Conservation (phyloP, 2,329 filamentous ascomycete genomes). For the Aspergillus transmontanensis region DNA sequence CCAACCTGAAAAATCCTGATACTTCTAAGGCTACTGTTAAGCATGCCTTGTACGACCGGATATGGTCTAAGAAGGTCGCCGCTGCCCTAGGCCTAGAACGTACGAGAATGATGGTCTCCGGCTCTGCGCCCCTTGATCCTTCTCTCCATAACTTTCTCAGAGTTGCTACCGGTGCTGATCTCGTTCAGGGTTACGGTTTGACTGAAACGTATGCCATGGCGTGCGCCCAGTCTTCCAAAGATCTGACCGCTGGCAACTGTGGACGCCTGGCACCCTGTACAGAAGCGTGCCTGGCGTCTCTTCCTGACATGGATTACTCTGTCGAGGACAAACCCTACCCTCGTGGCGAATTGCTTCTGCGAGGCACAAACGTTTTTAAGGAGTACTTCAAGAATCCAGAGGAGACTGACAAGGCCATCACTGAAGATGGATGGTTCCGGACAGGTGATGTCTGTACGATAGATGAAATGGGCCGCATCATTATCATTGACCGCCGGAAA, state of each 20-base stretch:
- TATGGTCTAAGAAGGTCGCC: constrained; percentile 88
- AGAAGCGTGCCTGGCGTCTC: constrained; percentile 81
- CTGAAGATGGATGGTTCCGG: constrained; percentile 93
- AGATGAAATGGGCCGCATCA: constrained; percentile 82
- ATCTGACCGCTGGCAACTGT: constrained; percentile 79
- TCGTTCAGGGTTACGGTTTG: constrained; percentile 87
- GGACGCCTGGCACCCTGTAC: constrained; percentile 68
- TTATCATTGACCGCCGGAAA: constrained; percentile 95
- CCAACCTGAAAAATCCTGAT: constrained; percentile 70
- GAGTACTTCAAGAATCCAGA: constrained; percentile 90
- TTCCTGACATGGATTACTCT: constrained; percentile 92
- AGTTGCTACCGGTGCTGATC: constrained; percentile 75
- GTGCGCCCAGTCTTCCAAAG: constrained; percentile 68
- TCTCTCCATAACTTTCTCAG: constrained; percentile 86
- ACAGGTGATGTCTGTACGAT: constrained; percentile 89
- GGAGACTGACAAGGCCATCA: constrained; percentile 81
- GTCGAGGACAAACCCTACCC: constrained; percentile 85
- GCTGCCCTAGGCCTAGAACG: constrained; percentile 80
- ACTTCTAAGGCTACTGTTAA: constrained; percentile 69
- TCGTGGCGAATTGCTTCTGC: constrained; percentile 83
- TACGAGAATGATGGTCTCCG: constrained; percentile 74
- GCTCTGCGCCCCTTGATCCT: constrained; percentile 88
- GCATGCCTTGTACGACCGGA: constrained; percentile 59
- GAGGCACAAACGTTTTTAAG: constrained; percentile 76
- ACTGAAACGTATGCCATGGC: constrained; percentile 88